Conservation (phyloP, 1,284 basidiomycete genomes). For the Ganoderma meredithae region DNA sequence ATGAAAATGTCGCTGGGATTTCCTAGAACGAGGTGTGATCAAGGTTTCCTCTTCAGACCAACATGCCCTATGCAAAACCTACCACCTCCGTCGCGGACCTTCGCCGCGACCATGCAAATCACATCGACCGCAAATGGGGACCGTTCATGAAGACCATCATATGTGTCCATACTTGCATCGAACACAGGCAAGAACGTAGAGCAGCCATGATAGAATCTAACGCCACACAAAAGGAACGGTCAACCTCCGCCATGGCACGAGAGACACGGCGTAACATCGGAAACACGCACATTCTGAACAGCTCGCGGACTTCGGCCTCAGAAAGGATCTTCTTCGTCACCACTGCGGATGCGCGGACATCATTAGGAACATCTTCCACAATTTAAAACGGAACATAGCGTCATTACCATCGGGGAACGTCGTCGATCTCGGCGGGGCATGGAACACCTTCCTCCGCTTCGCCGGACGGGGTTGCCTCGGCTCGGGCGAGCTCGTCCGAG, state of each 20-base stretch:
- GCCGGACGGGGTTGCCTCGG: conserved; percentile 63
- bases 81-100: conserved; percentile 89
- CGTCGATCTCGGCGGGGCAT: conserved; percentile 57
- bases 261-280: conserved; percentile 31
- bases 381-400: conserved; percentile 3
- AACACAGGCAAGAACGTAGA: conserved; percentile 91
- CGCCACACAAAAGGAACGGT: conserved; percentile 1
- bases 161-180: conserved; percentile 80
- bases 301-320: conserved; percentile 82
- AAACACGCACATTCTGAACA: conserved; percentile 78
- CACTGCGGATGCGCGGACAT: conserved; percentile 51
- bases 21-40: conserved; percentile 44
- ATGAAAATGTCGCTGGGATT: conserved; percentile 70
- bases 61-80: conserved; percentile 34
- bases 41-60: background rate
- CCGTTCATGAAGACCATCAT: conserved; percentile 78
- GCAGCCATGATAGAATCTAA: conserved; percentile 86
- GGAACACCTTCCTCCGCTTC: conserved; percentile 75
- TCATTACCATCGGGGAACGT: conserved; percentile 73
- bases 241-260: conserved; percentile 13
- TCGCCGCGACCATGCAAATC: conserved; percentile 90
- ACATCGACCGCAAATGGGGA: conserved; percentile 87
- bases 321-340: conserved; percentile 81
- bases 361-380: conserved; percentile 21
- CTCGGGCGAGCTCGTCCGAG: conserved; percentile 74